Base-by-base conservation (phyloP, 441 rosid species). In the Lepidium campestre region DNA sequence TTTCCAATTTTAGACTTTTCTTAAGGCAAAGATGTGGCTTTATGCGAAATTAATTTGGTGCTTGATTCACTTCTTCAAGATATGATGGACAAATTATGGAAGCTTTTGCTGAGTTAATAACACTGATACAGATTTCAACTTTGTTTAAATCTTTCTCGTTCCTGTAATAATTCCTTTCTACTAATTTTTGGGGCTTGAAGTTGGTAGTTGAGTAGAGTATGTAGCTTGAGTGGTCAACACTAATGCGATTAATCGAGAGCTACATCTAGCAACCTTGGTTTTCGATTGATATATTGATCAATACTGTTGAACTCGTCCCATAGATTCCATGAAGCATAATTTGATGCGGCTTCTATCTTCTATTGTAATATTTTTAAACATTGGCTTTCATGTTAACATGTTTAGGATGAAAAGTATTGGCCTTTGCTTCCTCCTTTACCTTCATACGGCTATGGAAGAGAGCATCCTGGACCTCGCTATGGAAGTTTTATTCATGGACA, bases 401-500 rank as follows among this genome's bases (percentile, higher is more conserved):
- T 15, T 1, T 61, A 94, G 97, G 91, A 87, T 59, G 87, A 91
- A 79, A 89, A 84, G 70, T 80, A 55, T 32, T 93, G 96, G 99
- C 89, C 91, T 0, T 68, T 93, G 48, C 80, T 93, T 87, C 95
- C 97, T 61, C 91, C 96, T 35, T 78, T 93, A 76, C 97, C 99
- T 65, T 91, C 99, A 19, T 93, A 91, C 41, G 97, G 96, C 11
- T 83, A 85, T 52, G 99, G 97, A 62, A 86, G 99, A 77, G 95
- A 93, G 83, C 96, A 84, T 78, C 76, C 66, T 62, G 95, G 99
- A 72, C 91, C 99, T 72, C 88, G 95, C 19, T 91, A 83, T 75
- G 95, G 97, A 54, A 93, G 99, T 76, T 87, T 93, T 71, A 87
- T 93, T 63, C 96, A 93, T 41, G 97, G 97, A 44, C 97, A 93